Percentiles rank a stretch among this genome's conserved stretches.
Evolutionary conservation across 208 protist species (phyloP).

Genomic region (Trichomonas tenax): DNA sequence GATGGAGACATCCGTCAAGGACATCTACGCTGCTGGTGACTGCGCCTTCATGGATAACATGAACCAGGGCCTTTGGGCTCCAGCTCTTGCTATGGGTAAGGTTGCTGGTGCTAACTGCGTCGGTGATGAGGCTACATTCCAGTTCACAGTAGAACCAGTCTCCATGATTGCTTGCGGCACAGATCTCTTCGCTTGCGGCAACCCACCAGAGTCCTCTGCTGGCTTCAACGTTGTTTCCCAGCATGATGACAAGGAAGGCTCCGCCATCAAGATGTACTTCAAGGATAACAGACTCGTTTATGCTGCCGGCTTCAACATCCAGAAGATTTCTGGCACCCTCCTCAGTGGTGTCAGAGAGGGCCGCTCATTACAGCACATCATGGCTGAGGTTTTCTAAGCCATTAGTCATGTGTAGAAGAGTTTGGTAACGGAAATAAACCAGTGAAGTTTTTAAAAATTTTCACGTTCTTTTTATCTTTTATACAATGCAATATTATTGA

Average conservation of each 20-base stretch:
- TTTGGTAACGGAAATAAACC: too few species aligned
- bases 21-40: neutral
- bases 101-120: neutral
- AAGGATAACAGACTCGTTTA: constrained; percentile 1
- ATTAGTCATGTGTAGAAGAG: too few species aligned
- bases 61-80: neutral
- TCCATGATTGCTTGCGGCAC: neutral
- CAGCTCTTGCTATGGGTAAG: neutral
- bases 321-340: neutral
- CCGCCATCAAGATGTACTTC: neutral
- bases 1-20: neutral
- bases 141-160: neutral
- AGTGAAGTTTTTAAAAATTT: neutral
- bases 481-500: too few species aligned
- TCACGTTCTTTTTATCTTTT: too few species aligned
- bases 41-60: neutral
- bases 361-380: neutral
- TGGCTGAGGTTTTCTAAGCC: neutral
- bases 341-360: neutral
- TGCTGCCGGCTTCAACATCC: neutral
- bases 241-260: neutral
- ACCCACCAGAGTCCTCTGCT: neutral
- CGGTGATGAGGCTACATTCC: neutral
- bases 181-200: neutral
- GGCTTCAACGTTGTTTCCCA: neutral